Evolutionary conservation across 768 basidiomycete species (phyloP), one percentile per base, ranked within the genome.

Genomic region (Naganishia randhawae): DNA sequence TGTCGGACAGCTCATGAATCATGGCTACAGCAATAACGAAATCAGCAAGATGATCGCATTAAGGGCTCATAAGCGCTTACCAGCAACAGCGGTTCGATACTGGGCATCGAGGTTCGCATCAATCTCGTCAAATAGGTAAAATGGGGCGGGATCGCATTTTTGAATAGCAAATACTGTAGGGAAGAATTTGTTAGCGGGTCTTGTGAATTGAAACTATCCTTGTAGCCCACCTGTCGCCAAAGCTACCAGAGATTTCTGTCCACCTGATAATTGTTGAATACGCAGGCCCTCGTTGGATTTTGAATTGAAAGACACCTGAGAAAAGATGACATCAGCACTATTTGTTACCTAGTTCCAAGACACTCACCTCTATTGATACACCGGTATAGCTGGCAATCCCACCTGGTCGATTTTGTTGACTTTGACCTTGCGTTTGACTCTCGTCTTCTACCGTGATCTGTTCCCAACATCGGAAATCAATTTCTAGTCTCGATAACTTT

Each of bases 121-220:
- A 76, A 99, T 98, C 88, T 98, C 96, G 77, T 99, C 96, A 74
- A 99, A 98, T n/a, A 99, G 84, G 80, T 98, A 98, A 83, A 99
- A 99, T 1, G 96, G 96, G 0, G 96, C 95, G 1, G 96, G 96
- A 75, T 99, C 96, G 77, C 95, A 98, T 81, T 96, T 97, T 81
- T 99, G 96, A 72, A 98, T 98, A 17, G 95, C 92, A 75, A 99
- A 98, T 29, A 99, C 94, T 91, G 75, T 0, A 33, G 53, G 31
- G 11, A 14, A 13, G 51, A 0, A 27, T 31, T 13, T 42, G 31
- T 48, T 19, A 57, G 78, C 25, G 31, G 48, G 29, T 48, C 1
- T 19, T 16, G 45, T 11, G 1, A n/a, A n/a, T 22, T 16, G 7
- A 16, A 16, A 13, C n/a, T 22, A 39, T 2, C 22, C 25, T 22